These are phyloP conservation scores for Trichoderma citrinoviride DNA, from an alignment of 2,329 filamentous ascomycete species.

Conservation along the genomic window DNA sequence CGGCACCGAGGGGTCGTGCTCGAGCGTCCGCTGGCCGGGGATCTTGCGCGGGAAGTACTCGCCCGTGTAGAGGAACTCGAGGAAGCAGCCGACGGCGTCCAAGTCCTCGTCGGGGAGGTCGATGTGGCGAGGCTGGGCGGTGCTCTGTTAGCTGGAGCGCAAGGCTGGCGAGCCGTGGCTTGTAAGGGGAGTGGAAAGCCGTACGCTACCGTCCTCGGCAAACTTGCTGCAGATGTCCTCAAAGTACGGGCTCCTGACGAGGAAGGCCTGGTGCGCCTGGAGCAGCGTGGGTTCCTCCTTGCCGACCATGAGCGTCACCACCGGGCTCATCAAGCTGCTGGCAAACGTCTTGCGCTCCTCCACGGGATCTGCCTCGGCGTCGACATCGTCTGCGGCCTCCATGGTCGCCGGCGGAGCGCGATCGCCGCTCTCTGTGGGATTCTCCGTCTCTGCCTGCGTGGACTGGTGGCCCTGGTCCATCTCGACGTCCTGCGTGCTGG, in stretches of 20 bases:
- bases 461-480: slow-evolving; percentile 36
- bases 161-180: too few species aligned
- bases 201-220: slow-evolving; percentile 57
- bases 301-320: slow-evolving; percentile 67
- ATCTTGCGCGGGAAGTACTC: slow-evolving; percentile 70
- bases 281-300: slow-evolving; percentile 62
- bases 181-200: slow-evolving; percentile 31
- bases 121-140: slow-evolving; percentile 58
- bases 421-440: slow-evolving; percentile 32
- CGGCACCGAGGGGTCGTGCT: slow-evolving; percentile 64
- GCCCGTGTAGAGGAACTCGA: slow-evolving; percentile 43
- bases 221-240: slow-evolving; percentile 61
- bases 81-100: slow-evolving; percentile 40
- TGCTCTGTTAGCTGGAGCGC: background rate
- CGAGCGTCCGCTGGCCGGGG: slow-evolving; percentile 62
- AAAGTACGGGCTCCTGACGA: slow-evolving; percentile 74
- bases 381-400: slow-evolving; percentile 30
- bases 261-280: slow-evolving; percentile 75
- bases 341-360: slow-evolving; percentile 47
- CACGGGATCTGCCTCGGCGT: slow-evolving; percentile 39
- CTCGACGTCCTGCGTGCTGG: slow-evolving; percentile 36
- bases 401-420: slow-evolving; percentile 42
- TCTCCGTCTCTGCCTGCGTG: slow-evolving; percentile 30
- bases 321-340: slow-evolving; percentile 64
- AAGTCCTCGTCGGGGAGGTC: slow-evolving; percentile 50